These are phyloP conservation scores for Gentiana macrophylla DNA, from an alignment of 257 asterid species.

Conservation along the genomic window DNA sequence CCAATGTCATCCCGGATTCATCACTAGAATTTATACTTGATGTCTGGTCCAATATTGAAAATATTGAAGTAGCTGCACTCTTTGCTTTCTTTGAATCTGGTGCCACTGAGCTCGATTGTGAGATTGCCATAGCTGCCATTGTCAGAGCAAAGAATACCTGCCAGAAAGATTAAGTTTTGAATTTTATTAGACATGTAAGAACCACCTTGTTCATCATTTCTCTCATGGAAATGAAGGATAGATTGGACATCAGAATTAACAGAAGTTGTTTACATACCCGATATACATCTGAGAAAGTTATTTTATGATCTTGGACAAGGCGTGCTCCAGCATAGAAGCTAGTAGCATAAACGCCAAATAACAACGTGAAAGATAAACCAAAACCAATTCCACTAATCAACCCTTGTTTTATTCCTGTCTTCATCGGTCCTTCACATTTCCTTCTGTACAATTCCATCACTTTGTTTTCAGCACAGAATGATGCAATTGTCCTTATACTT, in stretches of 20 bases:
- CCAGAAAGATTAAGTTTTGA: conserved; percentile 3
- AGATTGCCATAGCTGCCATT: conserved; percentile 75
- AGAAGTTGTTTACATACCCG: conserved; percentile 39
- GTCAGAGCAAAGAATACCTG: conserved; percentile 90
- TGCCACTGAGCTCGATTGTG: conserved; percentile 71
- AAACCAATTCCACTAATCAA: conserved; percentile 65
- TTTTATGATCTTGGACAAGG: conserved; percentile 56
- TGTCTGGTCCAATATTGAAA: conserved; percentile 56
- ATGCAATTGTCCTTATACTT: conserved; percentile 51
- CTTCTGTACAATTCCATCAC: conserved; percentile 57
- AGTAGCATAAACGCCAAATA: conserved; percentile 64
- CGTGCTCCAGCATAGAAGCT: conserved; percentile 91
- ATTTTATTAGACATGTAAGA: neutral
- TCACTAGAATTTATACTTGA: conserved; percentile 72
- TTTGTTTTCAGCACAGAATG: conserved; percentile 85
- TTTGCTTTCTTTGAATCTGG: conserved; percentile 84
- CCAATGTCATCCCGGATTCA: conserved; percentile 59
- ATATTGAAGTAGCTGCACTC: conserved; percentile 67
- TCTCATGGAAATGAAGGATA: neutral
- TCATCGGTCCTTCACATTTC: conserved; percentile 68
- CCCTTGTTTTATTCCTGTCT: conserved; percentile 61
- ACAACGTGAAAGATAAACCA: conserved; percentile 50
- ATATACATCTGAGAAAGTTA: conserved; percentile 60
- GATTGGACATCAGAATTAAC: neutral
- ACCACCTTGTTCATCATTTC: neutral